These are phyloP conservation scores for Termitomyces sp. DNA, from an alignment of 768 basidiomycete genomes.

Conservation along the genomic window DNA sequence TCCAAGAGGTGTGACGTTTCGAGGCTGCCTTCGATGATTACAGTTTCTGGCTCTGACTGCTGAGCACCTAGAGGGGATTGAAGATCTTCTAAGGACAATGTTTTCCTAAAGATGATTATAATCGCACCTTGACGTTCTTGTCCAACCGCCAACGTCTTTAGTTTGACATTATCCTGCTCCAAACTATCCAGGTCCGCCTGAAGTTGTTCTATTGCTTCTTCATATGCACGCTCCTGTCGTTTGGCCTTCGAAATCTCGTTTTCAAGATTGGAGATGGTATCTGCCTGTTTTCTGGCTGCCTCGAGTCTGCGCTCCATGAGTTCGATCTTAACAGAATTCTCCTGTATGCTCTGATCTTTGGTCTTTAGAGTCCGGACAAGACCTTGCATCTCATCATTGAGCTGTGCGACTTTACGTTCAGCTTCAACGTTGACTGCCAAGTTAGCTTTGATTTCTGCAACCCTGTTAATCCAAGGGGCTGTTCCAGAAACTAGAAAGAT, in stretches of 20 bases:
- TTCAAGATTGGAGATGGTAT: constrained; percentile 78
- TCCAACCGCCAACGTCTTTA: constrained; percentile 63
- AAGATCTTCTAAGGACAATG: background rate
- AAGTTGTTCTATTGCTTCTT: constrained; percentile 90
- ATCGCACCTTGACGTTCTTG: constrained; percentile 67
- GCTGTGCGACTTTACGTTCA: constrained; percentile 77
- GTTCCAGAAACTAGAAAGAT: constrained; percentile 53
- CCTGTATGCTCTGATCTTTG: constrained; percentile 90
- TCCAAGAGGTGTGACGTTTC: constrained; percentile 87
- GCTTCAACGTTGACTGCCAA: constrained; percentile 88
- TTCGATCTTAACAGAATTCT: constrained; percentile 87
- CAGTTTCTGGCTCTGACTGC: constrained; percentile 50
- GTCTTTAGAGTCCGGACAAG: constrained; percentile 77
- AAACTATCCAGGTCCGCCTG: constrained; percentile 83
- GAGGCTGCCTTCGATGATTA: constrained; percentile 70
- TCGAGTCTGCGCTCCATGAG: constrained; percentile 93
- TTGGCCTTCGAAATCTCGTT: constrained; percentile 69
- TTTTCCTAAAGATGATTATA: background rate
- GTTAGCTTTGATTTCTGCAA: constrained; percentile 77
- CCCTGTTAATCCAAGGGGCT: constrained; percentile 80
- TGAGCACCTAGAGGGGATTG: constrained; percentile 37
- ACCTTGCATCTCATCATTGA: constrained; percentile 87
- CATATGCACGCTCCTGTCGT: constrained; percentile 86
- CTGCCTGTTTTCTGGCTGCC: constrained; percentile 84
- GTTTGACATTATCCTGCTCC: constrained; percentile 82